These are phyloP conservation scores for Paramecium caudatum DNA, from an alignment of 73 alveolate genomes.

Conservation along the genomic window DNA sequence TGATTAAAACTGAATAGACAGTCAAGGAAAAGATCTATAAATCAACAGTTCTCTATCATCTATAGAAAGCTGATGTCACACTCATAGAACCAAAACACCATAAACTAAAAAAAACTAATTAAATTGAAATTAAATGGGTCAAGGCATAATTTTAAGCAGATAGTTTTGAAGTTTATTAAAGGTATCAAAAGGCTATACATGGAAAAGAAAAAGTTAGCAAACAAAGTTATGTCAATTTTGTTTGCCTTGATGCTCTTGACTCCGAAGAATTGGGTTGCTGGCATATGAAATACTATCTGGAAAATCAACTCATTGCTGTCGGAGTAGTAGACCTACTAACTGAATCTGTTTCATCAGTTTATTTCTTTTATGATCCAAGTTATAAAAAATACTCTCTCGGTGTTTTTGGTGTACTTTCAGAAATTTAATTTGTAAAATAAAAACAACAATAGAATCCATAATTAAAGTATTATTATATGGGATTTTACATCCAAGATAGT, in stretches of 20 bases:
- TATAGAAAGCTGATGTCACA: background rate
- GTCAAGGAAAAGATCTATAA: background rate
- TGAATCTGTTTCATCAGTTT: slow-evolving; percentile 80
- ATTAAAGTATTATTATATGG: slow-evolving; percentile 89
- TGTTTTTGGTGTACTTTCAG: slow-evolving; percentile 90
- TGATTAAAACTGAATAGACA: background rate
- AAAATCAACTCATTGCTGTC: slow-evolving; percentile 94
- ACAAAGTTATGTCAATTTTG: slow-evolving; percentile 74
- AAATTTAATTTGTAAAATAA: slow-evolving; percentile 89
- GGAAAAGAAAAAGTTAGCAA: slow-evolving; percentile 69
- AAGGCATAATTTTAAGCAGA: slow-evolving; percentile 78
- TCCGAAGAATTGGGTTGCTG: slow-evolving; percentile 86
- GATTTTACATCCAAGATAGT: slow-evolving; percentile 84
- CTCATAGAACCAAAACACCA: background rate
- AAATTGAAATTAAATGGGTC: slow-evolving; percentile 64
- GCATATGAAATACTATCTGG: slow-evolving; percentile 95
- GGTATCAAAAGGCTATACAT: slow-evolving; percentile 81
- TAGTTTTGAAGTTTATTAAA: slow-evolving; percentile 77
- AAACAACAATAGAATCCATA: slow-evolving; percentile 74
- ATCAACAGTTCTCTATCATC: background rate
- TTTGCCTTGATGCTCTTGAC: slow-evolving; percentile 76
- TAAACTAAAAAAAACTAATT: background rate
- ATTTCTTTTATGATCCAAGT: slow-evolving; percentile 95
- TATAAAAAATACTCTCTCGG: slow-evolving; percentile 91
- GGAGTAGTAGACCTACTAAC: slow-evolving; percentile 92